Evolutionary conservation across 345 rosid species (phyloP), one percentile per base, ranked within the genome.

Genomic region (Pistacia atlantica): DNA sequence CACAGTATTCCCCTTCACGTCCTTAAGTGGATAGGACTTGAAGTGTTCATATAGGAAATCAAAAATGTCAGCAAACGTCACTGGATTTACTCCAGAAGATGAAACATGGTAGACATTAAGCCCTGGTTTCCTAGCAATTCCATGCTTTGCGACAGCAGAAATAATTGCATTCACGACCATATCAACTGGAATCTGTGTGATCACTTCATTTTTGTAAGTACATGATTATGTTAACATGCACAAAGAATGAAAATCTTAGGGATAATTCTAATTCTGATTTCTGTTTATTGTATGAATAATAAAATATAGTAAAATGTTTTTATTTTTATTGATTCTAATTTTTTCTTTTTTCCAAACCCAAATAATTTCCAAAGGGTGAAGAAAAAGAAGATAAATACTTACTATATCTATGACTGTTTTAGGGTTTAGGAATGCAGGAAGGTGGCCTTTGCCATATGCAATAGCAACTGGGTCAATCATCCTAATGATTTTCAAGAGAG

Each of bases 61-160:
- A 1, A 65, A 70, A 0, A 75, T 1, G 31, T 72, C 75, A 0
- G 20, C 3, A 11, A 9, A 5, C 5, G 4, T 31, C 1, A 80
- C 1, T 0, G 86, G 88, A 37, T 85, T 82, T 18, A 56, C 73
- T 9, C 58, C 61, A 33, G 84, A 80, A 18, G 88, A 80, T 1
- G 67, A 28, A 3, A 80, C 57, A 0, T 82, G 80, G 75, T 82
- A 85, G 38, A 80, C 68, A 10, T 18, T 5, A 0, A 80, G 10
- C 13, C 25, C 25, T 22, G 25, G 25, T 37, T 59, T 69, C n/a
- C 56, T 12, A 4, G 48, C 8, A 2, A 8, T 64, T n/a, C 84
- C 84, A 0, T 85, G 85, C 79, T 75, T 85, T 33, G 84, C 81
- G 59, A 73, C 78, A 45, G 82, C 82, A 13, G 82, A 75, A 48